Conservation (phyloP, 306 rosid species). For the Pyrus communis region DNA sequence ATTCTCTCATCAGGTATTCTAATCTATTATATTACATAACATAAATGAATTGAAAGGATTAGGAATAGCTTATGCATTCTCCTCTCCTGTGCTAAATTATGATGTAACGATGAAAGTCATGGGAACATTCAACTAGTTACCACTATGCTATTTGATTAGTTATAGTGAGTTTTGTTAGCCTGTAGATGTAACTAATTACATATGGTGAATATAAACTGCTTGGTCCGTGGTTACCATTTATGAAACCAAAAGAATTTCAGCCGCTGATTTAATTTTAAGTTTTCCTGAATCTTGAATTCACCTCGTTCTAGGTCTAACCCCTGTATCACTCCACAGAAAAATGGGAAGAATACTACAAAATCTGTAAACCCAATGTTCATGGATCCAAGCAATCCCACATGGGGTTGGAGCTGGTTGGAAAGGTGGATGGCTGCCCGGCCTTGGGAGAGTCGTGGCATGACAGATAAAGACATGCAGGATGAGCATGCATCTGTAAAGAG, state of each 20-base stretch:
- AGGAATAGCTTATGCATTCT: not conserved
- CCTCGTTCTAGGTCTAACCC: slow-evolving; percentile 10
- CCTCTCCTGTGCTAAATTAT: not conserved
- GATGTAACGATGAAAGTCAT: not conserved
- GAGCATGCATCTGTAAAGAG: slow-evolving; percentile 61
- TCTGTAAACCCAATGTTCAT: slow-evolving; percentile 80
- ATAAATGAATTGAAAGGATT: not conserved
- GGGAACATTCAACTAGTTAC: not conserved
- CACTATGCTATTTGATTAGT: not conserved
- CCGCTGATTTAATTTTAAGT: not conserved
- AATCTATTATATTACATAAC: slow-evolving; percentile 7
- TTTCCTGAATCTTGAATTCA: slow-evolving; percentile 15
- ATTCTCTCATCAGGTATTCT: slow-evolving; percentile 86
- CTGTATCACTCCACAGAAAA: slow-evolving; percentile 47
- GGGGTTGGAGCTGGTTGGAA: slow-evolving; percentile 99
- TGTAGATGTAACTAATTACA: no score
- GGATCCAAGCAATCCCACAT: slow-evolving; percentile 90
- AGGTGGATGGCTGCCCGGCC: slow-evolving; percentile 93
- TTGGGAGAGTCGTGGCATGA: slow-evolving; percentile 46
- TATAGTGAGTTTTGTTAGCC: not conserved
- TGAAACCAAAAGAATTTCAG: no score
- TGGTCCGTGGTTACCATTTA: not conserved
- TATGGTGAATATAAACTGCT: not conserved
- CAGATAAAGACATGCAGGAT: slow-evolving; percentile 50
- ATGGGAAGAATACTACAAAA: slow-evolving; percentile 60